A percentile compares a stretch with the other conserved stretches of the same genome.
These are phyloP conservation scores for Boechera divaricarpa DNA, from an alignment of 345 rosid genomes.

Conservation along the genomic window DNA sequence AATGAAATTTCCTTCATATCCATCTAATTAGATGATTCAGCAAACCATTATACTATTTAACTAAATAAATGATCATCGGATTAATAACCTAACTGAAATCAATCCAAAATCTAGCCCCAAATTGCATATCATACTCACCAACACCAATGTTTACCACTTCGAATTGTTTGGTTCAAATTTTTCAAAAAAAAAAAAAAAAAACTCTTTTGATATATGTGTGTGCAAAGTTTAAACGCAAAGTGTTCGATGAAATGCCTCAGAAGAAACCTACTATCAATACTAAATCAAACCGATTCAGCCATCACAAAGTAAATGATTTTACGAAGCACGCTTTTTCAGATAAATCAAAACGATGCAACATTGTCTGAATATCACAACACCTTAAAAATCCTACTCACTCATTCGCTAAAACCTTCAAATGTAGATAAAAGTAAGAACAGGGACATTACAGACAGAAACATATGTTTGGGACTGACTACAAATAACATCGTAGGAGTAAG, in stretches of 20 bases:
- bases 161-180: too few species aligned
- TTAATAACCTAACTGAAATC: not conserved
- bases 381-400: conserved; percentile 7
- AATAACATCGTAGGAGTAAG: not conserved
- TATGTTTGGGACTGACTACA: not conserved
- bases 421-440: not conserved
- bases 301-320: not conserved
- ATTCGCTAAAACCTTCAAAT: conserved; percentile 19
- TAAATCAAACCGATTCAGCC: not conserved
- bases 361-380: conserved; percentile 21
- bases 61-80: not conserved
- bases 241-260: conserved; percentile 39
- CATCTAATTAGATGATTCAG: not conserved
- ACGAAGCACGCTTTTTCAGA: not conserved
- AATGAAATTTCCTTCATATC: too few species aligned
- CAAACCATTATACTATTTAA: not conserved
- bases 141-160: not conserved
- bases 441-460: conserved; percentile 5
- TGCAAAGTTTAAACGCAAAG: conserved; percentile 21
- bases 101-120: not conserved
- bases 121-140: not conserved
- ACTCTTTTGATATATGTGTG: not conserved
- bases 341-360: conserved; percentile 22
- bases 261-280: not conserved
- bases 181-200: not conserved